phyloP scores from a whole-genome alignment of 352 stramenopile genomes.

The Pythium vanterpoolii region DNA sequence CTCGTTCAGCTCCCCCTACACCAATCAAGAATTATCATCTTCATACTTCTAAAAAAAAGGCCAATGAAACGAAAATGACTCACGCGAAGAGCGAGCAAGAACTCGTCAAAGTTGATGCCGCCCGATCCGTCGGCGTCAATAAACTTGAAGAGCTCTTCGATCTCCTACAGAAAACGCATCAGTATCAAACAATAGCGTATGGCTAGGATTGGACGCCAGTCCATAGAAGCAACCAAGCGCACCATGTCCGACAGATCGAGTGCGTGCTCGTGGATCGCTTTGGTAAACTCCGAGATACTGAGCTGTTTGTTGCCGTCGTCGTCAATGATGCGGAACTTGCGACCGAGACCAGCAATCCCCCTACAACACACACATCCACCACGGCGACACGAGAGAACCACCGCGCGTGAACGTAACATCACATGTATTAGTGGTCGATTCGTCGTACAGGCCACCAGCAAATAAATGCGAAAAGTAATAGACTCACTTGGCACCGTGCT shows the following conservation, averaged over 20 bases:
- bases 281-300: constrained; percentile 70
- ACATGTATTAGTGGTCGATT: constrained; percentile 16
- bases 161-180: constrained; percentile 36
- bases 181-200: too few relatives aligned
- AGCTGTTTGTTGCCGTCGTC: constrained; percentile 82
- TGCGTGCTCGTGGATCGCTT: constrained; percentile 68
- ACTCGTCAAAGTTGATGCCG: constrained; percentile 83
- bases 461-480: not conserved
- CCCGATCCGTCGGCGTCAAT: constrained; percentile 83
- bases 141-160: constrained; percentile 57
- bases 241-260: constrained; percentile 48
- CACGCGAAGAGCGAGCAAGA: constrained; percentile 66
- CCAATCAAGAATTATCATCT: not conserved
- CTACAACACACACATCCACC: constrained; percentile 25
- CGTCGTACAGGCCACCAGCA: not conserved
- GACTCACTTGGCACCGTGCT: constrained; percentile 65
- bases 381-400: constrained; percentile 1
- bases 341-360: constrained; percentile 66
- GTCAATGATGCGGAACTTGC: constrained; percentile 89
- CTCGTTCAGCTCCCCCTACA: constrained; percentile 32
- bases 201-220: not conserved
- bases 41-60: not conserved
- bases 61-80: not conserved
- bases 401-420: constrained; percentile 7
- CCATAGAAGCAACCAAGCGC: not conserved